phyloP scores from a whole-genome alignment of 2,329 filamentous ascomycete genomes.

The Talaromyces sp. region DNA sequence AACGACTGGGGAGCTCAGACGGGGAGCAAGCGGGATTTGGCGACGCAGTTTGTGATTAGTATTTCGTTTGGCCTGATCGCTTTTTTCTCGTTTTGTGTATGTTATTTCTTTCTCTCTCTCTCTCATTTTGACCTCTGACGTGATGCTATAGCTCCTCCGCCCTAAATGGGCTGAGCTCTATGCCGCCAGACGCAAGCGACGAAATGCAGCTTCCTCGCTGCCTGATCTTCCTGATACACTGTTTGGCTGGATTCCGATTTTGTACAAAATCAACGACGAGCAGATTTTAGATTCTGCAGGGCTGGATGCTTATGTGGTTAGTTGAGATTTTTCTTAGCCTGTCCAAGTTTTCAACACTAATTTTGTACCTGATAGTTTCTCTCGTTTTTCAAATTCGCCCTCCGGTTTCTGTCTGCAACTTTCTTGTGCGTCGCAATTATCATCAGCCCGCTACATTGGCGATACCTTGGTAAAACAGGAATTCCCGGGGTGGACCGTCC shows the following conservation, averaged over 20 bases:
- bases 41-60: conserved; percentile 41
- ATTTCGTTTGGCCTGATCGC: conserved; percentile 36
- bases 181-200: conserved; percentile 75
- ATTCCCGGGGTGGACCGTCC: conserved; percentile 31
- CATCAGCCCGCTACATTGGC: conserved; percentile 77
- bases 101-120: conserved; percentile 10
- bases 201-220: conserved; percentile 57
- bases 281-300: conserved; percentile 86
- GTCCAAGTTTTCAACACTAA: neutral
- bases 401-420: conserved; percentile 72
- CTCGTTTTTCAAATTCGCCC: conserved; percentile 91
- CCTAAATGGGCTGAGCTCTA: conserved; percentile 91
- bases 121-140: neutral
- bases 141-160: conserved; percentile 61
- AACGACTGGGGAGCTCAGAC: conserved; percentile 23
- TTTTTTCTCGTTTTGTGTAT: conserved; percentile 42
- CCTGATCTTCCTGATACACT: conserved; percentile 77
- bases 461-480: conserved; percentile 48
- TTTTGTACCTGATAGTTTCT: conserved; percentile 55
- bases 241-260: conserved; percentile 85
- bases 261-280: conserved; percentile 81
- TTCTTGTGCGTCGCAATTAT: conserved; percentile 75
- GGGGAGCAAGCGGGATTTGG: conserved; percentile 31
- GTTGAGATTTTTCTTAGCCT: conserved; percentile 18
- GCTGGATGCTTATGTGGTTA: conserved; percentile 85